phyloP scores from a whole-genome alignment of 2,329 filamentous ascomycete genomes.

The Neodidymelliopsis sp. region DNA sequence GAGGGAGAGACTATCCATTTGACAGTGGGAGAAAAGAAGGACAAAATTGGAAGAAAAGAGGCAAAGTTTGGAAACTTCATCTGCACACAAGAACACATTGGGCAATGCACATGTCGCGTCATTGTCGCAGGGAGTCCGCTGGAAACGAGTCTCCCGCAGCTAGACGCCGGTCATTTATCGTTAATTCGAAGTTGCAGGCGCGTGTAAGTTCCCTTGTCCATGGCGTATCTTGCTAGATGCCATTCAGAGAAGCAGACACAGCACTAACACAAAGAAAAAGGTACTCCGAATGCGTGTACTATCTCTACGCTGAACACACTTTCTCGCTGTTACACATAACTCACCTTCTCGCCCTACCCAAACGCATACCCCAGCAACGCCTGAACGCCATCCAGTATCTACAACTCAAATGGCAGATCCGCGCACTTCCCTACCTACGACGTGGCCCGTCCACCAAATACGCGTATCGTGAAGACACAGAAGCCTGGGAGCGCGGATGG shows the following conservation, averaged over 20 bases:
- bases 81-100: constrained; percentile 29
- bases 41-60: constrained; percentile 8
- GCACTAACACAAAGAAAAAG: constrained; percentile 20
- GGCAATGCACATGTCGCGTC: constrained; percentile 37
- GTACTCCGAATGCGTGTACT: constrained; percentile 41
- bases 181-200: constrained; percentile 37
- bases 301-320: constrained; percentile 39
- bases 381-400: constrained; percentile 39
- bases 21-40: constrained; percentile 37
- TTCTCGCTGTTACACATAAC: constrained; percentile 46
- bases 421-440: constrained; percentile 42
- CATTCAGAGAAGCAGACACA: not conserved
- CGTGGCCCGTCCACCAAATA: constrained; percentile 29
- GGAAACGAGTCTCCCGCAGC: constrained; percentile 6
- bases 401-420: constrained; percentile 43
- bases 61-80: constrained; percentile 43
- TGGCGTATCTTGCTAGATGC: too few relatives aligned
- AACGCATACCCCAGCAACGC: constrained; percentile 33
- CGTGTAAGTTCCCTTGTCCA: constrained; percentile 24
- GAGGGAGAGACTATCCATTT: constrained; percentile 42
- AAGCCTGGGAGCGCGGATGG: constrained; percentile 45
- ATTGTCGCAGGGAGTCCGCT: constrained; percentile 33
- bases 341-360: constrained; percentile 45
- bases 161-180: constrained; percentile 13
- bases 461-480: constrained; percentile 47